These are phyloP conservation scores for Trametes cingulata DNA, from an alignment of 768 basidiomycete genomes.

Conservation along the genomic window DNA sequence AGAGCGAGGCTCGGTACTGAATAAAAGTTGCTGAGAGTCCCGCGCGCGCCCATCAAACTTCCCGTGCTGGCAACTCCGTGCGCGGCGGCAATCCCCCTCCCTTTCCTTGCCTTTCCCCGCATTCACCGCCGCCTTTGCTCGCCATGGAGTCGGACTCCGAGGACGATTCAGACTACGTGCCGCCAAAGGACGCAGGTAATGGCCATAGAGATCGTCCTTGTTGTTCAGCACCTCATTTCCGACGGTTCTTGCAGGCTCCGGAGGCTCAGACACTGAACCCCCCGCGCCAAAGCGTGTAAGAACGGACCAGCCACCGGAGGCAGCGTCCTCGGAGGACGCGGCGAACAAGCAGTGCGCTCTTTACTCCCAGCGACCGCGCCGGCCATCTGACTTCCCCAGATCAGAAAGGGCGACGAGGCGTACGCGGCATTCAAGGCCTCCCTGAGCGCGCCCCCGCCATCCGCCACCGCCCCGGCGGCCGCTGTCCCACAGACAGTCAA, in stretches of 20 bases:
- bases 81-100: conserved; percentile 1
- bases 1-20: neutral
- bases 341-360: conserved; percentile 47
- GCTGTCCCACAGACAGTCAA: conserved; percentile 46
- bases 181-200: conserved; percentile 46
- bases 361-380: neutral
- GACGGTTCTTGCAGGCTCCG: neutral
- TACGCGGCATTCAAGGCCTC: conserved; percentile 75
- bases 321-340: conserved; percentile 34
- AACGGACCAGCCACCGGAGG: conserved; percentile 25
- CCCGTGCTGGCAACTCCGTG: neutral
- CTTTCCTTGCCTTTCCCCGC: conserved; percentile 6
- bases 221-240: neutral
- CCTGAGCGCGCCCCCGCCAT: conserved; percentile 37
- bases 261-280: conserved; percentile 5
- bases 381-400: conserved; percentile 6
- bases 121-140: conserved; percentile 4
- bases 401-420: conserved; percentile 59
- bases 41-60: conserved; percentile 22
- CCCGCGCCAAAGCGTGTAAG: conserved; percentile 36
- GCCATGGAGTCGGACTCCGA: conserved; percentile 56
- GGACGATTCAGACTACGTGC: conserved; percentile 72
- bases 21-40: neutral
- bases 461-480: conserved; percentile 12
- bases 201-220: neutral